phyloP scores from a whole-genome alignment of 2,329 filamentous ascomycete genomes.

The Diplodia seriata region DNA sequence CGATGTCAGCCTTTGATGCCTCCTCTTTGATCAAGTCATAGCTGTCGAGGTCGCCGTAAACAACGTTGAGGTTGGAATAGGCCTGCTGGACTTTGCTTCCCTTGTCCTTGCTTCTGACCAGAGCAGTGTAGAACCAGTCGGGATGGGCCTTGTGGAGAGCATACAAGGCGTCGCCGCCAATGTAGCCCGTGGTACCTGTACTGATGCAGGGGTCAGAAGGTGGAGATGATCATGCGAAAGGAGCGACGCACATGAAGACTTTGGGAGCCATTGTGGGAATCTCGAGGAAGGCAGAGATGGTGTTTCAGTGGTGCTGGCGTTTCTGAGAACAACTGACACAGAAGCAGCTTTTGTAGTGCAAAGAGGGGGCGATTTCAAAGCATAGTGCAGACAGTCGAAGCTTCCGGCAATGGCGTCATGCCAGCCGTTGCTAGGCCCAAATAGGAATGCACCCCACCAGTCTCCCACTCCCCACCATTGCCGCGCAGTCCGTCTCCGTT shows the following conservation, averaged over 20 bases:
- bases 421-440: not conserved
- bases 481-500: not conserved
- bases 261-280: conserved; percentile 6
- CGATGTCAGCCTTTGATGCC: conserved; percentile 28
- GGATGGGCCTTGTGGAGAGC: conserved; percentile 24
- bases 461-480: not conserved
- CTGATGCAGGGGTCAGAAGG: not conserved
- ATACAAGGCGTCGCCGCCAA: conserved; percentile 32
- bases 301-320: not conserved
- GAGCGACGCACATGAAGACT: conserved; percentile 11
- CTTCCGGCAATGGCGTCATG: conserved; percentile 10
- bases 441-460: not conserved
- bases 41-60: conserved; percentile 28
- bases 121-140: conserved; percentile 17
- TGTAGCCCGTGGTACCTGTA: conserved; percentile 30
- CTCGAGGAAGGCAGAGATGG: too few species aligned
- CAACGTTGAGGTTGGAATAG: conserved; percentile 24
- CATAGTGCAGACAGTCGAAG: not conserved
- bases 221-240: not conserved
- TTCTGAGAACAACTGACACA: not conserved
- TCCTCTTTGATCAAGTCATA: conserved; percentile 29
- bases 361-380: not conserved
- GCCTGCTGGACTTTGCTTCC: conserved; percentile 1
- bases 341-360: not conserved
- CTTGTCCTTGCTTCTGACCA: conserved; percentile 25